These are phyloP conservation scores for Colletotrichum cereale DNA, from an alignment of 2,329 filamentous ascomycete genomes.

Conservation along the genomic window DNA sequence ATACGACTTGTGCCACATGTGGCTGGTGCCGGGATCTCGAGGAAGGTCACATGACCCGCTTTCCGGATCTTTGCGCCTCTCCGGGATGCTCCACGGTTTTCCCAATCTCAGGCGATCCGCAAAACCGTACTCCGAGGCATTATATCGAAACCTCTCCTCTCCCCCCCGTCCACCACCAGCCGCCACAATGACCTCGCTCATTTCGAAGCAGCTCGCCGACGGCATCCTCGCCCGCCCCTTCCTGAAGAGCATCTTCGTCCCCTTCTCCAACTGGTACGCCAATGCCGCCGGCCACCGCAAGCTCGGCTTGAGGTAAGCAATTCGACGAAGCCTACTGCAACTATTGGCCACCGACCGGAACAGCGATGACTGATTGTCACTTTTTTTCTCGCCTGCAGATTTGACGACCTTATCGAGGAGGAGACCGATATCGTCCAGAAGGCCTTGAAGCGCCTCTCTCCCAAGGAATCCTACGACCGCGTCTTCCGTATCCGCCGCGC, in stretches of 20 bases:
- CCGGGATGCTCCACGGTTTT: constrained; percentile 40
- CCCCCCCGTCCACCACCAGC: constrained; percentile 43
- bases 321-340: not conserved
- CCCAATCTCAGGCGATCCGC: constrained; percentile 36
- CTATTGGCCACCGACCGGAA: constrained; percentile 5
- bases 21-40: constrained; percentile 25
- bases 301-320: constrained; percentile 85
- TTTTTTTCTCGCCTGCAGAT: constrained; percentile 63
- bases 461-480: constrained; percentile 95
- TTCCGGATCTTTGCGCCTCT: constrained; percentile 40
- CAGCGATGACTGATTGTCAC: constrained; percentile 10
- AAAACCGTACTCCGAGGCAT: constrained; percentile 40
- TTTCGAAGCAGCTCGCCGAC: constrained; percentile 41
- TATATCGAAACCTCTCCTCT: constrained; percentile 39
- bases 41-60: constrained; percentile 35
- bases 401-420: constrained; percentile 95
- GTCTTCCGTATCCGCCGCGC: constrained; percentile 97
- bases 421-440: constrained; percentile 89
- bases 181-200: constrained; percentile 73
- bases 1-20: not conserved
- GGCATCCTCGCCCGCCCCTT: constrained; percentile 82
- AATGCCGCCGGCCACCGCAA: constrained; percentile 92
- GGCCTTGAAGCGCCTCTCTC: constrained; percentile 89
- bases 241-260: constrained; percentile 83
- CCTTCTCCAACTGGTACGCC: constrained; percentile 88